Conservation (phyloP, 2,329 filamentous ascomycete genomes). For the Periconia sp. region DNA sequence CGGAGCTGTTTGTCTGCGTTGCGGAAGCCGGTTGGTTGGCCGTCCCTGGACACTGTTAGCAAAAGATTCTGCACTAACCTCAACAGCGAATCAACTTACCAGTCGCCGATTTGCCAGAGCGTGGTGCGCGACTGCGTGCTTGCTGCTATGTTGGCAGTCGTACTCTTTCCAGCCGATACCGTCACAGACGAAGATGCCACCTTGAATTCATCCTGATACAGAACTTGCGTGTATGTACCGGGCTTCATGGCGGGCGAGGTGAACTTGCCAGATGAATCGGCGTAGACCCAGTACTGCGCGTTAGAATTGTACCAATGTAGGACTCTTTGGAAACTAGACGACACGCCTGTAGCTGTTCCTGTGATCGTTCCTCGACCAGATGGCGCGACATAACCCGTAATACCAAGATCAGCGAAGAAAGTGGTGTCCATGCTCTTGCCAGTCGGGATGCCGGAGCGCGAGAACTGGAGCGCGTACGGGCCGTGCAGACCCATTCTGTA, state of each 20-base stretch:
- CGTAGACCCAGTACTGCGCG: slow-evolving; percentile 70
- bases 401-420: slow-evolving; percentile 65
- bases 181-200: slow-evolving; percentile 55
- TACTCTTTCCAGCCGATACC: slow-evolving; percentile 58
- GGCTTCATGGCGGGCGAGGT: slow-evolving; percentile 71
- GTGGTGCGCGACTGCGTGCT: slow-evolving; percentile 56
- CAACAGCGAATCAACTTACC: no score
- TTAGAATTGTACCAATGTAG: slow-evolving; percentile 69
- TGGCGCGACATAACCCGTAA: slow-evolving; percentile 64
- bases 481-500: slow-evolving; percentile 70
- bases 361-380: slow-evolving; percentile 64
- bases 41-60: no score
- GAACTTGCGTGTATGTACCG: slow-evolving; percentile 71
- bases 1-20: slow-evolving; percentile 71
- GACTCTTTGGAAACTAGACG: slow-evolving; percentile 59
- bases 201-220: slow-evolving; percentile 66
- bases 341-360: slow-evolving; percentile 66
- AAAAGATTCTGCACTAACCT: no score
- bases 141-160: slow-evolving; percentile 59
- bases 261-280: slow-evolving; percentile 62
- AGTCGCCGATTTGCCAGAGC: slow-evolving; percentile 69
- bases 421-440: slow-evolving; percentile 56
- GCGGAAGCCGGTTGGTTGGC: slow-evolving; percentile 63
- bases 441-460: slow-evolving; percentile 62
- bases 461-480: slow-evolving; percentile 68